phyloP scores from a whole-genome alignment of 768 basidiomycete species.

The Phanerochaete carnosa region DNA sequence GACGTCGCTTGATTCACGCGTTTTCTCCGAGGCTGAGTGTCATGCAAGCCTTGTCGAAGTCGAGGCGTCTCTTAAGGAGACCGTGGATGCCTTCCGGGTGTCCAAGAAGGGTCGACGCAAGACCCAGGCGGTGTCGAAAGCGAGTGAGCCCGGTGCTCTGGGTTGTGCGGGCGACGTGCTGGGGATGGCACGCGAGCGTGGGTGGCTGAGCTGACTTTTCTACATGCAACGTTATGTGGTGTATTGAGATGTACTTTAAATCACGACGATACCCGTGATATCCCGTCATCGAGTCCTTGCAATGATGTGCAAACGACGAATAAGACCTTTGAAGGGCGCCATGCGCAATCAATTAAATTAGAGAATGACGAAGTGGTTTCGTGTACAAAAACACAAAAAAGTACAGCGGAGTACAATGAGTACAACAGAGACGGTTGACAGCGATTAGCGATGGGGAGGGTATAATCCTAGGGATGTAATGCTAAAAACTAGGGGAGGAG shows the following conservation, averaged over 20 bases:
- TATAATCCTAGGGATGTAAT: background rate
- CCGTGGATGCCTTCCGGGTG: constrained; percentile 37
- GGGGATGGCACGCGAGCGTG: constrained; percentile 52
- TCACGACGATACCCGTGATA: background rate
- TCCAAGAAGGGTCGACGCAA: constrained; percentile 35
- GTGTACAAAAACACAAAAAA: background rate
- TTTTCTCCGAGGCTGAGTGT: constrained; percentile 64
- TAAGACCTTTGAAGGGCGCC: background rate
- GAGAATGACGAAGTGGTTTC: background rate
- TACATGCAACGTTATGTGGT: background rate
- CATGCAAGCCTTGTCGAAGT: constrained; percentile 67
- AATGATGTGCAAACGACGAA: background rate
- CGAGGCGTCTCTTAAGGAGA: constrained; percentile 52
- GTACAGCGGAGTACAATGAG: background rate
- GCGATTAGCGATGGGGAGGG: background rate
- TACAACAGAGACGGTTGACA: background rate
- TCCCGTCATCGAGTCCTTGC: too few species aligned
- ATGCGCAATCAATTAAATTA: background rate
- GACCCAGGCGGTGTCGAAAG: constrained; percentile 21
- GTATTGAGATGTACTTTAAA: background rate
- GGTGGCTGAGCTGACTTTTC: constrained; percentile 45
- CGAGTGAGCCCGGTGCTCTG: constrained; percentile 24
- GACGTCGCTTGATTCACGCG: too few species aligned
- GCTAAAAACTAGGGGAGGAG: background rate
- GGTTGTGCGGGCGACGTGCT: constrained; percentile 58